Evolutionary conservation across 345 rosid species (phyloP).

Genomic region (Eucalyptus melliodora): DNA sequence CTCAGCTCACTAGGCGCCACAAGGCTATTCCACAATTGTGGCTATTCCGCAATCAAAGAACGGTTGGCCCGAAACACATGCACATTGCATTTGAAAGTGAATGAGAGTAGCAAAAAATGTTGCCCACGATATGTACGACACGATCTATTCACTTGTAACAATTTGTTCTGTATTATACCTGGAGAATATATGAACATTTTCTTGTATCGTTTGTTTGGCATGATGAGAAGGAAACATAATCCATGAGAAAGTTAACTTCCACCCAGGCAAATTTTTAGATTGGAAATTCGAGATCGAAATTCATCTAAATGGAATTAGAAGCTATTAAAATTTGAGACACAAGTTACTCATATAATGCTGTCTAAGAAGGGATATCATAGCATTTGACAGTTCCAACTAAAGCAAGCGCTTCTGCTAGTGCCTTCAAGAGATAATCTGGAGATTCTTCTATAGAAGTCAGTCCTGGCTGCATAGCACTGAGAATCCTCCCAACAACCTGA

Average conservation of each 20-base stretch:
- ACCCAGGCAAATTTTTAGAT: neutral
- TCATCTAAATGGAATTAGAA: neutral
- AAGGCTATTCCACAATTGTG: neutral
- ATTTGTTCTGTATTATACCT: neutral
- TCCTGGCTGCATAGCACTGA: conserved; percentile 32
- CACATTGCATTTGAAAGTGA: neutral
- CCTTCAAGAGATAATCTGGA: conserved; percentile 29
- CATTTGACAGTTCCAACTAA: conserved; percentile 42
- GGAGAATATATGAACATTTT: neutral
- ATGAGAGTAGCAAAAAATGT: neutral
- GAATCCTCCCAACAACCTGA: conserved; percentile 49
- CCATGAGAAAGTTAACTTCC: neutral
- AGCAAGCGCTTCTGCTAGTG: conserved; percentile 25
- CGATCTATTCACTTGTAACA: neutral
- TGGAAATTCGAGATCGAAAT: neutral
- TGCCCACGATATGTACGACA: neutral
- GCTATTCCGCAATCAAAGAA: neutral
- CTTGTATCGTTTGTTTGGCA: neutral
- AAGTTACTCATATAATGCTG: neutral
- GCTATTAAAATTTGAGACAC: neutral
- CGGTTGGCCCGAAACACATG: rapidly evolving
- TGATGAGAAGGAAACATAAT: neutral
- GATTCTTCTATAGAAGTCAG: conserved; percentile 22
- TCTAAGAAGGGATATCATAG: conserved; percentile 1
- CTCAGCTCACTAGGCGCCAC: neutral